Conservation (phyloP, 176 grass and related monocot species). For the Pontederia crassipes region DNA sequence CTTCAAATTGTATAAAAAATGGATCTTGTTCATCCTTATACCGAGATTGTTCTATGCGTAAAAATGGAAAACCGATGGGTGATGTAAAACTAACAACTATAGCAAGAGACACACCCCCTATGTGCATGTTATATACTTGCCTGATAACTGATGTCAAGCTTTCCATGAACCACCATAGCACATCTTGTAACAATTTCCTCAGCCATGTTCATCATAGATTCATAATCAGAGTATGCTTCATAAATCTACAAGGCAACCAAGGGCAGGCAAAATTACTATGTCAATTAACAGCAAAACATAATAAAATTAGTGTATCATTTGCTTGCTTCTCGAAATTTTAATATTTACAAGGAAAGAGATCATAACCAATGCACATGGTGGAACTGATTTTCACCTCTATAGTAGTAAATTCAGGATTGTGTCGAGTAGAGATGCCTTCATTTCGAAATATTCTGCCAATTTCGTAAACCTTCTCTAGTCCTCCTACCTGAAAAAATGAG, state of each 20-base stretch:
- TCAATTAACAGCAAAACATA: not conserved
- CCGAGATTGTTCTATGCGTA: constrained; percentile 4
- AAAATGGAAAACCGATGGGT: constrained; percentile 5
- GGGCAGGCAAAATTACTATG: not conserved
- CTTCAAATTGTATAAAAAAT: too few species aligned
- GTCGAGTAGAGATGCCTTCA: constrained; percentile 96
- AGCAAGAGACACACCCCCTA: not conserved
- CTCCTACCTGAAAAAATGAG: constrained; percentile 58
- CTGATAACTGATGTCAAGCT: constrained; percentile 82
- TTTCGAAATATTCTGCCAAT: constrained; percentile 98
- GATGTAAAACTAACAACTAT: constrained; percentile 10
- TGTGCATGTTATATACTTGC: constrained; percentile 26
- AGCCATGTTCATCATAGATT: constrained; percentile 98
- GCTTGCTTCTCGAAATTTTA: not conserved
- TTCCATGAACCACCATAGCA: constrained; percentile 67
- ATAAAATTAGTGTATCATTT: not conserved
- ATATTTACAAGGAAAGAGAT: constrained; percentile 10
- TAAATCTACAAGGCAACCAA: constrained; percentile 73
- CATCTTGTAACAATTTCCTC: constrained; percentile 86
- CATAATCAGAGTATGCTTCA: constrained; percentile 99
- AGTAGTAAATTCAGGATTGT: constrained; percentile 99
- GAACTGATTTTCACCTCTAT: constrained; percentile 51
- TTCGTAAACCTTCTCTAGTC: constrained; percentile 93
- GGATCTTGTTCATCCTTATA: too few species aligned
- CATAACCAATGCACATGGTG: constrained; percentile 1